Evolutionary conservation across 2,329 filamentous ascomycete species (phyloP).

Genomic region (Emmonsiellopsis sp.): DNA sequence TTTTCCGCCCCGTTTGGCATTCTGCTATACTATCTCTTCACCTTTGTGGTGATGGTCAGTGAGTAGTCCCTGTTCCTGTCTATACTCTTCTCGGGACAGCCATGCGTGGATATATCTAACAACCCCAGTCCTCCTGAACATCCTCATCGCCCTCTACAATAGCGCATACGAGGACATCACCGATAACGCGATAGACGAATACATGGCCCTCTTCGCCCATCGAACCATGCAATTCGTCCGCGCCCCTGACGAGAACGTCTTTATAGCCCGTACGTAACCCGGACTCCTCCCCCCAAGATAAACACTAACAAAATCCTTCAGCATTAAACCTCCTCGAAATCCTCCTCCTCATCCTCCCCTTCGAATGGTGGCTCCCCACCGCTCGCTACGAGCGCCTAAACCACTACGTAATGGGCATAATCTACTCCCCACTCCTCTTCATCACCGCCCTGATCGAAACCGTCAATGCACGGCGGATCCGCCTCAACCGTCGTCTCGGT

Average conservation of each 20-base stretch:
- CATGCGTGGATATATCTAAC: slow-evolving; percentile 6
- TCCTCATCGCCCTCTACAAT: slow-evolving; percentile 95
- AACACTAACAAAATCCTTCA: slow-evolving; percentile 10
- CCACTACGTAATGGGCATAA: slow-evolving; percentile 72
- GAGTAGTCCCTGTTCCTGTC: slow-evolving; percentile 11
- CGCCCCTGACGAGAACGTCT: slow-evolving; percentile 95
- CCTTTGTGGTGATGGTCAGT: slow-evolving; percentile 87
- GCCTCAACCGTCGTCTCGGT: slow-evolving; percentile 63
- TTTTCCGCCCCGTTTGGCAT: slow-evolving; percentile 91
- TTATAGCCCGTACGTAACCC: slow-evolving; percentile 60
- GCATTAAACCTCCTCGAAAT: slow-evolving; percentile 89
- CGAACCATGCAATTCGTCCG: slow-evolving; percentile 97
- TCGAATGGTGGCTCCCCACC: slow-evolving; percentile 93
- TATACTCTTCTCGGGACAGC: not conserved
- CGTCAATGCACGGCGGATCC: slow-evolving; percentile 55
- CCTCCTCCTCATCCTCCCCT: slow-evolving; percentile 62
- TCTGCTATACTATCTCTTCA: slow-evolving; percentile 95
- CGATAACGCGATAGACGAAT: slow-evolving; percentile 87
- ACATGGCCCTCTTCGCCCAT: slow-evolving; percentile 81
- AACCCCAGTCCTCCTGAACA: slow-evolving; percentile 66
- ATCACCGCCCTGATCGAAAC: slow-evolving; percentile 66
- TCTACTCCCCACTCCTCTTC: slow-evolving; percentile 78
- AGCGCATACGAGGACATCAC: slow-evolving; percentile 93
- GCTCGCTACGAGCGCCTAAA: slow-evolving; percentile 69
- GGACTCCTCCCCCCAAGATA: not conserved